Evolutionary conservation across 495 filamentous ascomycete species (phyloP).

Genomic region (Lindgomyces ingoldianus): DNA sequence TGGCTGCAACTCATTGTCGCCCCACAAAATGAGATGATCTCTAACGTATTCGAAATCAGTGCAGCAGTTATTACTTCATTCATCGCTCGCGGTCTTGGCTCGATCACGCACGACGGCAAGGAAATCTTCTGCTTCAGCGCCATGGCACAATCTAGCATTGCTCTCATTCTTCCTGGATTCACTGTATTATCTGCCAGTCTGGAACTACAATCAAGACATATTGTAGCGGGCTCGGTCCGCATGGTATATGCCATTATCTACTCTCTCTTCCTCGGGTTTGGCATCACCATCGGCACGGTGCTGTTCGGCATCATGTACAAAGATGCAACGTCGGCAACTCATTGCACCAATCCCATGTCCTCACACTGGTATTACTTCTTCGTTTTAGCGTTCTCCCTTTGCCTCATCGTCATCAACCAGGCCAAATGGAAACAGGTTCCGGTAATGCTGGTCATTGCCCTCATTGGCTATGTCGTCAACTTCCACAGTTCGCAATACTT

Average conservation of each 20-base stretch:
- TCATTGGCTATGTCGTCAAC: constrained; percentile 85
- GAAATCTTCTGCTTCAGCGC: constrained; percentile 88
- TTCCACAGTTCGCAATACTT: constrained; percentile 75
- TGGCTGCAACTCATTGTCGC: constrained; percentile 78
- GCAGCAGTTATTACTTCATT: constrained; percentile 89
- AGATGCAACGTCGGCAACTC: constrained; percentile 71
- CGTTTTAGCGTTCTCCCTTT: constrained; percentile 78
- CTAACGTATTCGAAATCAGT: constrained; percentile 89
- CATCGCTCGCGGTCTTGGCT: constrained; percentile 82
- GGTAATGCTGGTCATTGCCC: constrained; percentile 78
- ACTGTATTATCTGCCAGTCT: constrained; percentile 79
- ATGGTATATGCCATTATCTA: constrained; percentile 98
- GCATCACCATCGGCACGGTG: constrained; percentile 90
- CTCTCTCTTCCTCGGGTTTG: constrained; percentile 93
- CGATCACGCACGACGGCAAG: constrained; percentile 62
- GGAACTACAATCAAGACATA: constrained; percentile 81
- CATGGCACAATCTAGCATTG: constrained; percentile 86
- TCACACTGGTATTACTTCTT: constrained; percentile 70
- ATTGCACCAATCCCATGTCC: constrained; percentile 64
- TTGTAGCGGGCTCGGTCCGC: constrained; percentile 87
- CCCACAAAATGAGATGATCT: constrained; percentile 74
- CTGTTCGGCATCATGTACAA: constrained; percentile 81
- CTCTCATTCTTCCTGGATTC: constrained; percentile 88
- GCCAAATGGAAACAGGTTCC: constrained; percentile 88
- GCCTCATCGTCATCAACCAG: constrained; percentile 82